Evolutionary conservation across 2,329 filamentous ascomycete genomes (phyloP), one percentile per base, ranked within the genome.

Genomic region (Neonectria hederae): DNA sequence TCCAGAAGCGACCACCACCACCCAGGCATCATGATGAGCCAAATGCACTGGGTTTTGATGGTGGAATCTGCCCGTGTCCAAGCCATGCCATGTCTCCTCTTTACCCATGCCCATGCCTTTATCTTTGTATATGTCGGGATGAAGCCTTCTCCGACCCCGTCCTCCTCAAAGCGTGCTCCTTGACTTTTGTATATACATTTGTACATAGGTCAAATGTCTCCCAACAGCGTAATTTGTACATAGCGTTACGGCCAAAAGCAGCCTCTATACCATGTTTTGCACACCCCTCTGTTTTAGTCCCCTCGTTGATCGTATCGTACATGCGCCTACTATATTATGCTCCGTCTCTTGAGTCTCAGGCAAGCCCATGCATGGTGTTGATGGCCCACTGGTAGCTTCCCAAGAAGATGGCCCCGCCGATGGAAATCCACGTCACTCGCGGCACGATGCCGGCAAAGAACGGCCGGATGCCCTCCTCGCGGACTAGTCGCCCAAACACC

Each of bases 381-480:
- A 90, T 91, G 22, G 90, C 91, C 88, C 90, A 96, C 78, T 97
- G 93, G 78, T 97, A 97, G 73, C 92, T 95, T 1, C 95, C 96
- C 75, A 98, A 79, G 81, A 99, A 99, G 35, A 99, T 93, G 11
- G 95, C 93, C 1, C 96, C 96, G 3, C 96, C 96, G 61, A 93
- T 91, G 70, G 93, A 96, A 76, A 99, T 99, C 94, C 96, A 98
- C 66, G 93, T 90, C 10, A 97, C 90, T 57, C 96, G 85, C 2
- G 96, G 96, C 17, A 91, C 94, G 49, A 90, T 85, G 1, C 91
- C 92, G 2, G 89, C 87, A 73, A 94, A 93, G 78, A 94, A 93
- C 0, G 90, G 89, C 65, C 84, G 80, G 5, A 87, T 76, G 1
- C 92, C 92, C 66, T 89, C 86, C 59, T 90, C 85, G 53, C 79